These are phyloP conservation scores for Colletotrichum euphorbiae DNA, from an alignment of 2,329 filamentous ascomycete species.

Conservation along the genomic window DNA sequence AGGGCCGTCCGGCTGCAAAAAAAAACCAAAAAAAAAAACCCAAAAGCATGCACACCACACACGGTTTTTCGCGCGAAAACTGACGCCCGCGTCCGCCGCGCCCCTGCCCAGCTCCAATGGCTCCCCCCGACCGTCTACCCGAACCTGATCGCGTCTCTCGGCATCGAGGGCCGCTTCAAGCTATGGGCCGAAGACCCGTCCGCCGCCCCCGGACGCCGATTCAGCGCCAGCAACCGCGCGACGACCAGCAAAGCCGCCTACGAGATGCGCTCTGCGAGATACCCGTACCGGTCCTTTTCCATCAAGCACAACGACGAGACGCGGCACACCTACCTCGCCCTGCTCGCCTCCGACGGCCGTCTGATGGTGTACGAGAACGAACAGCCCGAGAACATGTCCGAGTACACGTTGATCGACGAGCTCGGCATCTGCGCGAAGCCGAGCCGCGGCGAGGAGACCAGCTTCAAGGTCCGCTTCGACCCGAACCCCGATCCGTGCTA, in stretches of 20 bases:
- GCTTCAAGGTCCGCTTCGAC: slow-evolving; percentile 89
- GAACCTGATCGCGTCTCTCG: slow-evolving; percentile 86
- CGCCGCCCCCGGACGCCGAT: slow-evolving; percentile 82
- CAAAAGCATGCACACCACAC: slow-evolving; percentile 9
- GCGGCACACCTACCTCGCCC: slow-evolving; percentile 84
- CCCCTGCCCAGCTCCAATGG: slow-evolving; percentile 80
- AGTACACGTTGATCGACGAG: slow-evolving; percentile 81
- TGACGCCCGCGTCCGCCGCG: slow-evolving; percentile 28
- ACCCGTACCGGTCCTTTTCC: slow-evolving; percentile 83
- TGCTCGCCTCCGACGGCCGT: slow-evolving; percentile 85
- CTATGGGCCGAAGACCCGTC: slow-evolving; percentile 93
- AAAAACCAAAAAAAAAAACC: no score
- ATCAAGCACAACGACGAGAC: slow-evolving; percentile 85
- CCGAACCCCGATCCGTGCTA: slow-evolving; percentile 87
- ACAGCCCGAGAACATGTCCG: slow-evolving; percentile 81
- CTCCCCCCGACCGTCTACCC: slow-evolving; percentile 89
- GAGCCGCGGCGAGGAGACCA: slow-evolving; percentile 83
- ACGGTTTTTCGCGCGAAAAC: not conserved
- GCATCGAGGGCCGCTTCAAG: slow-evolving; percentile 89
- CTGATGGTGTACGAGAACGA: slow-evolving; percentile 87
- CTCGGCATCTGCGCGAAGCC: slow-evolving; percentile 80
- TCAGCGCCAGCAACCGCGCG: slow-evolving; percentile 70
- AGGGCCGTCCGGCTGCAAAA: slow-evolving; percentile 44
- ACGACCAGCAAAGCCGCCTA: slow-evolving; percentile 60
- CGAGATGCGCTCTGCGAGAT: slow-evolving; percentile 68